These are phyloP conservation scores for Pestalotiopsis sp. DNA, from an alignment of 2,329 filamentous ascomycete species.

Conservation along the genomic window DNA sequence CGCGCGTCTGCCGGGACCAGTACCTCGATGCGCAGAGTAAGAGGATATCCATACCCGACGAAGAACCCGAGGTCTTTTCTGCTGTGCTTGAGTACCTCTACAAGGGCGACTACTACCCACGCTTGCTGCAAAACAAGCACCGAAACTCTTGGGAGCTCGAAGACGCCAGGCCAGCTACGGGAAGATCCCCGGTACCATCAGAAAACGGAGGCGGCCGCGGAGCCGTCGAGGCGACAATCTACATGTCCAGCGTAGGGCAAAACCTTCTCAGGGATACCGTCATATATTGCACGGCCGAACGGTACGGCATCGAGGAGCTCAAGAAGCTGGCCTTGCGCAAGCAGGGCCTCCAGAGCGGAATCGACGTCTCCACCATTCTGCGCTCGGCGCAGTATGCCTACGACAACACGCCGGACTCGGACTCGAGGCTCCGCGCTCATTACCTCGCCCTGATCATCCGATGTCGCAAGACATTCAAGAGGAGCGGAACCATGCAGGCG, in stretches of 20 bases:
- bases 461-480: conserved; percentile 96
- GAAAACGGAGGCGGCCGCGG: conserved; percentile 34
- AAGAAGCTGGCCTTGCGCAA: conserved; percentile 90
- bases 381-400: conserved; percentile 94
- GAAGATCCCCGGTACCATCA: conserved; percentile 45
- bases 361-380: conserved; percentile 89
- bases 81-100: conserved; percentile 95
- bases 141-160: conserved; percentile 89
- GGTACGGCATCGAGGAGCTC: conserved; percentile 88
- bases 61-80: conserved; percentile 91
- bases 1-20: conserved; percentile 67
- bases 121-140: conserved; percentile 82
- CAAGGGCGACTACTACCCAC: conserved; percentile 94
- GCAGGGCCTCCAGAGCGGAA: conserved; percentile 89
- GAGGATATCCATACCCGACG: conserved; percentile 71
- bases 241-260: conserved; percentile 71
- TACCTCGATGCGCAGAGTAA: conserved; percentile 75
- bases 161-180: conserved; percentile 50
- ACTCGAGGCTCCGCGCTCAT: conserved; percentile 91
- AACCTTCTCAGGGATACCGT: conserved; percentile 87
- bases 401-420: conserved; percentile 88
- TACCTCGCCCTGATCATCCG: conserved; percentile 97
- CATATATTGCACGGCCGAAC: conserved; percentile 89
- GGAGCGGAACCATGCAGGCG: conserved; percentile 97
- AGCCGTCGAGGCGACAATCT: conserved; percentile 73